Conservation (phyloP, 2,329 filamentous ascomycete species). For the Neofusicoccum laricinum region DNA sequence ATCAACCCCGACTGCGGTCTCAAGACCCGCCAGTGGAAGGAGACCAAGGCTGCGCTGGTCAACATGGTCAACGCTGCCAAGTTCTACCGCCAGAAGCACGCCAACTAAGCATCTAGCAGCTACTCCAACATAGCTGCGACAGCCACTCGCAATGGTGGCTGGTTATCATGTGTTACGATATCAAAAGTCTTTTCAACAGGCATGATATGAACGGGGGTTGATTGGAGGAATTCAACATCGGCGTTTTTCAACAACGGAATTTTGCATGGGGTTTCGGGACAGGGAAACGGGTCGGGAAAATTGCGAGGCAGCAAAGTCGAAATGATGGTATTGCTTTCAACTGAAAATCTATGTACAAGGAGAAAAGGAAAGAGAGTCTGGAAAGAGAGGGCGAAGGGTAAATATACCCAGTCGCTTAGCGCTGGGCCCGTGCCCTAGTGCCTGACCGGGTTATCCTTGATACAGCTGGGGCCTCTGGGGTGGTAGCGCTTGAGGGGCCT, state of each 20-base stretch:
- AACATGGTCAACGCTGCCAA: slow-evolving; percentile 99
- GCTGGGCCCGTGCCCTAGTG: too few species aligned
- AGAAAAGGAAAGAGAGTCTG: too few species aligned
- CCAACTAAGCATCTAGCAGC: slow-evolving; percentile 48
- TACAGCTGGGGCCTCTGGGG: too few species aligned
- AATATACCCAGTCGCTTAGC: too few species aligned
- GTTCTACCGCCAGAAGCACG: slow-evolving; percentile 88
- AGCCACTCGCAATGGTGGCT: not conserved
- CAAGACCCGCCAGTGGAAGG: slow-evolving; percentile 97
- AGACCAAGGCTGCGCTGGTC: slow-evolving; percentile 92
- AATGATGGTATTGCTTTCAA: too few species aligned
- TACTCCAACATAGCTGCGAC: slow-evolving; percentile 17
- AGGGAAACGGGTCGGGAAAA: slow-evolving; percentile 10
- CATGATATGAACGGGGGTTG: slow-evolving; percentile 15
- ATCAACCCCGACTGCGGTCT: slow-evolving; percentile 99
- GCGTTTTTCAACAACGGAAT: slow-evolving; percentile 16
- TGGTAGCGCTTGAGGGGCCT: too few species aligned
- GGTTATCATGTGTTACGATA: slow-evolving; percentile 17
- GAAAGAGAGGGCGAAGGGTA: too few species aligned
- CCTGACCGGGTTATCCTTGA: too few species aligned
- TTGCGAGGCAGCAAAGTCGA: too few species aligned
- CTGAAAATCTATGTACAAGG: too few species aligned
- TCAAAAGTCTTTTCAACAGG: slow-evolving; percentile 19
- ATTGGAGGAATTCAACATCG: slow-evolving; percentile 15
- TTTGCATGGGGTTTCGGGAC: slow-evolving; percentile 14